These are phyloP conservation scores for Pythium biforme DNA, from an alignment of 352 stramenopile species.

Conservation along the genomic window DNA sequence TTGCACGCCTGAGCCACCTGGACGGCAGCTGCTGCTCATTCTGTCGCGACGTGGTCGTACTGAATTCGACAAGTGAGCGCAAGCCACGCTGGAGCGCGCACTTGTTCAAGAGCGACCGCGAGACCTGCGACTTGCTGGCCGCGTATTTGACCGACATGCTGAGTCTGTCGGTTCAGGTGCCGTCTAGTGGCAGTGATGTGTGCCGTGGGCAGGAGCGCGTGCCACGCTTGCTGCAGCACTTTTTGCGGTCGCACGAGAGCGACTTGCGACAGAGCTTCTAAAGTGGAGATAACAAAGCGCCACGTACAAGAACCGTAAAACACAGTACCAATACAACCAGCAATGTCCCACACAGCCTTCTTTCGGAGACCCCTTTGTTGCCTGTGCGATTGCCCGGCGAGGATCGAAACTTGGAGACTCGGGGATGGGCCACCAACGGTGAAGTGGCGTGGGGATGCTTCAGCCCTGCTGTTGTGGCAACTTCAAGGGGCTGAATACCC, in stretches of 20 bases:
- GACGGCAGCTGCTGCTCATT: neutral
- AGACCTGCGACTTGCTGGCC: neutral
- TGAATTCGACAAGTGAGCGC: neutral
- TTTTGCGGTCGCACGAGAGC: neutral
- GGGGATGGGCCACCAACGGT: too few species aligned
- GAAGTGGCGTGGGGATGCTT: too few species aligned
- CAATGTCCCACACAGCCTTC: too few species aligned
- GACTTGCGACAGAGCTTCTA: neutral
- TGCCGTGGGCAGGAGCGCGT: neutral
- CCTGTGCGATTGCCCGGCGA: too few species aligned
- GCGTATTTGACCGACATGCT: conserved; percentile 1
- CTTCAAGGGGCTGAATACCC: too few species aligned
- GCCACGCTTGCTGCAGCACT: neutral
- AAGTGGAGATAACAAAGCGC: neutral
- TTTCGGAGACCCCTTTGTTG: too few species aligned
- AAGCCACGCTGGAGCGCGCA: neutral
- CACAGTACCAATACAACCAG: too few species aligned
- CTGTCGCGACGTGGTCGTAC: neutral
- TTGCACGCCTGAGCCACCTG: neutral
- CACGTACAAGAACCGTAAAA: too few species aligned
- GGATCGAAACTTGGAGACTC: too few species aligned
- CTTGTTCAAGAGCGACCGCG: neutral
- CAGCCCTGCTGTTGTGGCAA: too few species aligned
- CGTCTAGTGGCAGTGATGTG: neutral
- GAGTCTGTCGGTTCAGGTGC: neutral